Evolutionary conservation across 2,329 filamentous ascomycete genomes (phyloP).

Genomic region (Fusarium circinatum): DNA sequence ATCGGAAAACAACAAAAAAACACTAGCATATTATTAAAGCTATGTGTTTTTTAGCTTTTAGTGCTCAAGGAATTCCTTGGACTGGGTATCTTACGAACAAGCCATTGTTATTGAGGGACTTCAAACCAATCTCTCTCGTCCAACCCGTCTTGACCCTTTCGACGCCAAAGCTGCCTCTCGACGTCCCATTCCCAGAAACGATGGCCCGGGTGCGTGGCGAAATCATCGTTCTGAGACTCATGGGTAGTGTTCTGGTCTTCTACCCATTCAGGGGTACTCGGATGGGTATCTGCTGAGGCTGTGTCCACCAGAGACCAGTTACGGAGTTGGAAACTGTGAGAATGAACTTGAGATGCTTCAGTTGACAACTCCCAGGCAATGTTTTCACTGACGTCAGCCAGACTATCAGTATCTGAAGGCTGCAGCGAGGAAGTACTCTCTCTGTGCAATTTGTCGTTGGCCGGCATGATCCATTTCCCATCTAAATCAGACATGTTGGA

Average conservation of each 20-base stretch:
- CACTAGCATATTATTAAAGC: background rate
- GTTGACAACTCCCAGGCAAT: background rate
- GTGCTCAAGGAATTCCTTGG: background rate
- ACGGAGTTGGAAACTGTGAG: background rate
- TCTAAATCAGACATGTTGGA: background rate
- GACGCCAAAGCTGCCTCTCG: slow-evolving; percentile 16
- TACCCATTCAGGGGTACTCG: background rate
- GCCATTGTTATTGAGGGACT: background rate
- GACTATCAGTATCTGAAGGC: background rate
- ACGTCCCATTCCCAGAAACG: slow-evolving; percentile 21
- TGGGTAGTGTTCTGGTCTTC: background rate
- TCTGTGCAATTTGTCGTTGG: background rate
- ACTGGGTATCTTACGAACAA: background rate
- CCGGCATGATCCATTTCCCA: background rate
- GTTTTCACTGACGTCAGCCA: background rate
- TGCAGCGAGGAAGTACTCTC: background rate
- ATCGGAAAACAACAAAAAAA: background rate
- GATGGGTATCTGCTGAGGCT: too few species aligned
- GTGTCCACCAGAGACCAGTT: background rate
- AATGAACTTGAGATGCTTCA: background rate
- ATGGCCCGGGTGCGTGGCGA: slow-evolving; percentile 18
- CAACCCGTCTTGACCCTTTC: background rate
- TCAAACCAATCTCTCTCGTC: slow-evolving; percentile 26
- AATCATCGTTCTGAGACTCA: background rate
- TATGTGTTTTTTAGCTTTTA: background rate